Evolutionary conservation across 352 stramenopile species (phyloP), one percentile per base, ranked within the genome.

Genomic region (Globisporangium nodosum): DNA sequence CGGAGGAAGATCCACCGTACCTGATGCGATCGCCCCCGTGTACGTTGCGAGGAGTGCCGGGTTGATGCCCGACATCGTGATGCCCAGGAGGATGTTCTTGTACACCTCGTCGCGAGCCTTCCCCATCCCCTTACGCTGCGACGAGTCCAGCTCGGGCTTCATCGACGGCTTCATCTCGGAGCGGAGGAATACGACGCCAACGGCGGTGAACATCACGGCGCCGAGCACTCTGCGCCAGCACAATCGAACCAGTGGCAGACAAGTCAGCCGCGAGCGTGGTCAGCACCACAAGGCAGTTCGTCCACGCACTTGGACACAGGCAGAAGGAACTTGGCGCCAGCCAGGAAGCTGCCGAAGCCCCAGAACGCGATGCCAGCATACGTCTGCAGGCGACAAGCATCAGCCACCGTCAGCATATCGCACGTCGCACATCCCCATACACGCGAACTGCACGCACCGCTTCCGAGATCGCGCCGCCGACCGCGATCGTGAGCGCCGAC

Each of bases 11-110:
- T 21, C 42, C 8, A 39, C 30, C 58, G 9, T 65, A 96, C 87
- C 84, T 58, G 84, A 93, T 21, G 87, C 85, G 64, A 96, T 92
- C 4, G 87, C 87, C 5, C 85, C 87, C 1, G 87, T 96, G 62
- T 96, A 96, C 5, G 87, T 93, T 0, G 85, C 87, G 5, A 96
- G 64, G 43, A 96, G 59, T 21, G 87, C 85, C 8, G 85, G 87
- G 43, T 96, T 96, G 62, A 96, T 88, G 0, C 85, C 87, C 15
- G 87, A 96, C 80, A 96, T 92, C 0, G 87, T 94, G 37, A 96
- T 60, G 15, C 87, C 87, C 64, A 96, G 77, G 11, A 96, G 70
- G 30, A 94, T 67, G 43, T 94, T 93, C 64, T 89, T 90, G 9
- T 84, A 35, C 40, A 96, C 61, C 64, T 92, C 81, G 27, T 86